Conservation (phyloP, 2,329 filamentous ascomycete genomes). For the Aspergillus udagawae region DNA sequence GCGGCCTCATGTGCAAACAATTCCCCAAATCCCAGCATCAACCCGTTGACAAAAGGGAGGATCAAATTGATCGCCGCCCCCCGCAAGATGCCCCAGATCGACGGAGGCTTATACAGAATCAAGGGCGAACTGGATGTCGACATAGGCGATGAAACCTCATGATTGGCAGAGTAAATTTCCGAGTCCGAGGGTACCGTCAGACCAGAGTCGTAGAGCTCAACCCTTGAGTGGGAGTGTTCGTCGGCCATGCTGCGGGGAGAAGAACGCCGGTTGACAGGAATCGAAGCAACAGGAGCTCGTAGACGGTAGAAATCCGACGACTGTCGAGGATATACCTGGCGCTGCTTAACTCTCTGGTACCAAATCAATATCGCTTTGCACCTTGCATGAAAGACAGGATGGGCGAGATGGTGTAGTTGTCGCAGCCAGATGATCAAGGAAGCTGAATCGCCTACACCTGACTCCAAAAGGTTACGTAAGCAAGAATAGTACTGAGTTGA, state of each 20-base stretch:
- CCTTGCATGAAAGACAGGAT: neutral
- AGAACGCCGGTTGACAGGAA: neutral
- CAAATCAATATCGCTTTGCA: neutral
- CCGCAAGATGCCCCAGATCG: conserved; percentile 76
- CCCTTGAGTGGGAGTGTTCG: conserved; percentile 24
- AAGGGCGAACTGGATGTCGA: conserved; percentile 37
- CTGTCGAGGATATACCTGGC: neutral
- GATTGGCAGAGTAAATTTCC: conserved; percentile 44
- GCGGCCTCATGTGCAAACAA: conserved; percentile 94
- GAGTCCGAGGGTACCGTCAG: conserved; percentile 47
- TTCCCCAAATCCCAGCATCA: conserved; percentile 98
- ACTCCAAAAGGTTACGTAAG: conserved; percentile 14
- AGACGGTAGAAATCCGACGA: neutral
- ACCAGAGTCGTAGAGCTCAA: conserved; percentile 41
- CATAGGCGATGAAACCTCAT: conserved; percentile 33
- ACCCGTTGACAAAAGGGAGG: conserved; percentile 90
- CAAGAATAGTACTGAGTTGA: conserved; percentile 1
- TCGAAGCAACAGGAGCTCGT: neutral
- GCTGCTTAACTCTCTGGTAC: neutral
- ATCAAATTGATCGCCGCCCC: conserved; percentile 95
- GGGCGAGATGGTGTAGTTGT: neutral
- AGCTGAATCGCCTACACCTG: conserved; percentile 6
- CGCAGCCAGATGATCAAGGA: neutral
- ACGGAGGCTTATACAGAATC: conserved; percentile 78
- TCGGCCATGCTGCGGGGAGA: conserved; percentile 28